Evolutionary conservation across 495 filamentous ascomycete species (phyloP), one percentile per base, ranked within the genome.

Genomic region (Neurospora discreta): DNA sequence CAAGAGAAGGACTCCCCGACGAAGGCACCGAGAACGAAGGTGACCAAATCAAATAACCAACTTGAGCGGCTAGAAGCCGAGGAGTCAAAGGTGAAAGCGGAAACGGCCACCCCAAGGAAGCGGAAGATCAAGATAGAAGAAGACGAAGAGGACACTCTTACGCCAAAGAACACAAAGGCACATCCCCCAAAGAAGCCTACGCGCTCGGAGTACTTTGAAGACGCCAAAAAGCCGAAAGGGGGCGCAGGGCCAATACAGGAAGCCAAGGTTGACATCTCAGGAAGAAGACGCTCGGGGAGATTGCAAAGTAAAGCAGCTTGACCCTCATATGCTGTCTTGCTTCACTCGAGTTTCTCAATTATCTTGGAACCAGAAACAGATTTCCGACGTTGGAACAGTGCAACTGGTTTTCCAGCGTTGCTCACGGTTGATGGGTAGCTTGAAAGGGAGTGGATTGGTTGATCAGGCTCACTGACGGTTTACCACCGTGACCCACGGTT

Each of bases 281-380:
- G 78, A 10, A 78, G 77, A 70, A 76, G 82, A 26, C 80, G 82
- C 36, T 84, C 82, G 1, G 77, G 78, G 41, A 78, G 82, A 41
- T 75, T 84, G 5, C 71, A 68, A 58, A 72, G 68, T 26, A 75
- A 71, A 40, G 46, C 72, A 43, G n/a, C 16, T 30, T 73, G 39
- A 74, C 0, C 46, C 0, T 60, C 2, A 65, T 18, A 65, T 26
- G 26, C 3, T 33, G 26, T 26, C 33, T 9, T 7, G 46, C 46
- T 7, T 26, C 46, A 15, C 20, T 26, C 52, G 26, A 18, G 26
- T 65, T 18, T 65, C 6, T 65, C 52, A 15, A 23, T 30, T 33
- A 18, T 65, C 52, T 18, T 9, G 26, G 6, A 18, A 4, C 9
- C 26, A 18, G 6, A 65, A 1, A 39, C 0, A 11, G 36, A 39